Base-by-base conservation (phyloP, 441 rosid genomes). In the Pelargonium fulgidum region DNA sequence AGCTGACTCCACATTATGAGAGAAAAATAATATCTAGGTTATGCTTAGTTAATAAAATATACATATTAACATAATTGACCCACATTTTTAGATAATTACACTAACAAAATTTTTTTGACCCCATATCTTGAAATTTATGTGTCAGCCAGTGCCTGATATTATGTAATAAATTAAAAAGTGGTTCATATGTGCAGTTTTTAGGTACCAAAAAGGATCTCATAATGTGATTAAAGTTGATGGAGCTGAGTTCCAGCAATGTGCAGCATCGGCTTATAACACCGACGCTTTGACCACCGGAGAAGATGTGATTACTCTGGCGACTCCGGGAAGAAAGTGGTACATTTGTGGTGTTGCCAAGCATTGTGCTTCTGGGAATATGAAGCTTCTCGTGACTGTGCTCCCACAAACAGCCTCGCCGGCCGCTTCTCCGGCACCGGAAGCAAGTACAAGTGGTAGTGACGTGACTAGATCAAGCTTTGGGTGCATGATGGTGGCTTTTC, bases 291-390 rank as follows among this genome's bases (percentile, higher is more conserved):
- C 62, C 10, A 56, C 12, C 62, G 62, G 62, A 56, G 62, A 56
- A 56, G 62, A 56, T 19, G 62, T 56, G 29, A 56, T 56, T 1
- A 56, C 62, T 0, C 62, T 56, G 10, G 62, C 62, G 1, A 56
- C 62, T 8, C 62, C 62, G 62, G 62, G 62, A 56, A 56, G 62
- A 7, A 56, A 56, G 29, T 56, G 62, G 62, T 56, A 56, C 62
- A 56, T 56, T 56, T 56, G 62, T 9, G 62, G 62, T 9, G 62
- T 56, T 2, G 62, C 12, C 24, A 56, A 56, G 62, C 62, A 56
- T 2, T 56, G 62, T 9, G 62, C 29, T 3, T 22, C 62, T 29
- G 62, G 62, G 7, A 56, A 56, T 29, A 56, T 56, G 62, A 56
- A 56, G 62, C 62, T 56, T 56, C 62, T 56, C 13, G 62, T 56